Conservation (phyloP, 176 grass and related monocot species). For the Saccharum spontaneum region DNA sequence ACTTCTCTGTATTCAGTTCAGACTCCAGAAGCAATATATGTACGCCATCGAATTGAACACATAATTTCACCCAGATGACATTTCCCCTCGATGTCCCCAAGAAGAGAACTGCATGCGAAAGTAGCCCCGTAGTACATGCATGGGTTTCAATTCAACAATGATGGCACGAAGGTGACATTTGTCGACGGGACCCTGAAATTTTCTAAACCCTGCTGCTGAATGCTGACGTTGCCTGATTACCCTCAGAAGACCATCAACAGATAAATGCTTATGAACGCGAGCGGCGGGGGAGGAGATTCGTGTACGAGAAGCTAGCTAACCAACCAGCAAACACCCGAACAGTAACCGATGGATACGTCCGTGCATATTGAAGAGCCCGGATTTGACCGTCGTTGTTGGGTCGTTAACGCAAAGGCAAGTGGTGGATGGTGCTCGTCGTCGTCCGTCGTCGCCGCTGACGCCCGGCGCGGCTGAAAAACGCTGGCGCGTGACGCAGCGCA, state of each 20-base stretch:
- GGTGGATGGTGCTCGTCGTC: background rate
- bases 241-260: background rate
- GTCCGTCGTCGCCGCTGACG: constrained; percentile 1
- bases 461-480: constrained; percentile 12
- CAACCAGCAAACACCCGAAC: background rate
- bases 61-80: background rate
- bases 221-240: background rate
- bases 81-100: background rate
- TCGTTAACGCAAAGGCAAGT: constrained; percentile 4
- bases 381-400: constrained; percentile 12
- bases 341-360: background rate
- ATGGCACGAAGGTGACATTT: constrained; percentile 11
- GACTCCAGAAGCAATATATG: background rate
- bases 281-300: constrained; percentile 19
- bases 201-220: background rate
- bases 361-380: background rate
- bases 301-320: background rate
- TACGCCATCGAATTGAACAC: background rate
- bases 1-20: too few species aligned
- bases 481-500: background rate
- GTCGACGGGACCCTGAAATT: background rate
- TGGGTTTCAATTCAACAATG: background rate
- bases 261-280: constrained; percentile 20
- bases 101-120: background rate
- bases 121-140: background rate